Evolutionary conservation across 495 filamentous ascomycete genomes (phyloP).

Genomic region (Aspergillus bertholletiae): DNA sequence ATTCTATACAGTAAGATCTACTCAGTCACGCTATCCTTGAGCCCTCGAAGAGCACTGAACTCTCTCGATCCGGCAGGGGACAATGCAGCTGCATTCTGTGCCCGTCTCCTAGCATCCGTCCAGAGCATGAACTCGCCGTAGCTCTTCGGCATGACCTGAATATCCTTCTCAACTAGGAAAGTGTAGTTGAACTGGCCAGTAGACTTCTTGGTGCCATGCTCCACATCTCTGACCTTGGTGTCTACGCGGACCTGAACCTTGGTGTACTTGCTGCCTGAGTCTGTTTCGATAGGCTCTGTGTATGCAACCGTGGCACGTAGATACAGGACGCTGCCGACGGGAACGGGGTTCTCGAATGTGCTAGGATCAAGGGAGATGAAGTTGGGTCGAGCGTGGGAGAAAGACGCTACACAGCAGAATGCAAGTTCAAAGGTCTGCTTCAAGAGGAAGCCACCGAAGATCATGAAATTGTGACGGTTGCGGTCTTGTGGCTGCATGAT

Average conservation of each 20-base stretch:
- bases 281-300: constrained; percentile 59
- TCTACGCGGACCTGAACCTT: constrained; percentile 75
- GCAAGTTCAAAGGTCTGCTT: constrained; percentile 82
- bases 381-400: constrained; percentile 69
- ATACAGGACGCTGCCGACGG: constrained; percentile 79
- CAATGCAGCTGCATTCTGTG: constrained; percentile 40
- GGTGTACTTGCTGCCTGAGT: constrained; percentile 47
- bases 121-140: constrained; percentile 81
- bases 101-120: constrained; percentile 66
- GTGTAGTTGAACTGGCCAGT: constrained; percentile 87
- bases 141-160: constrained; percentile 71
- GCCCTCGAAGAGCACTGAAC: constrained; percentile 32
- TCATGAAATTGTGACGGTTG: constrained; percentile 86
- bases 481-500: constrained; percentile 90
- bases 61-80: constrained; percentile 26
- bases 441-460: constrained; percentile 82
- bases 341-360: constrained; percentile 81
- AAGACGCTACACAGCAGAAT: constrained; percentile 82
- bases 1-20: constrained; percentile 16
- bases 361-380: constrained; percentile 77
- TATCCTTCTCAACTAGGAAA: constrained; percentile 67
- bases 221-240: constrained; percentile 72
- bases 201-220: constrained; percentile 69
- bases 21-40: constrained; percentile 47
- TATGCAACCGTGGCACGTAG: constrained; percentile 74